Evolutionary conservation across 2,329 filamentous ascomycete genomes (phyloP), one percentile per base, ranked within the genome.

Genomic region (Pseudogymnoascus sp.): DNA sequence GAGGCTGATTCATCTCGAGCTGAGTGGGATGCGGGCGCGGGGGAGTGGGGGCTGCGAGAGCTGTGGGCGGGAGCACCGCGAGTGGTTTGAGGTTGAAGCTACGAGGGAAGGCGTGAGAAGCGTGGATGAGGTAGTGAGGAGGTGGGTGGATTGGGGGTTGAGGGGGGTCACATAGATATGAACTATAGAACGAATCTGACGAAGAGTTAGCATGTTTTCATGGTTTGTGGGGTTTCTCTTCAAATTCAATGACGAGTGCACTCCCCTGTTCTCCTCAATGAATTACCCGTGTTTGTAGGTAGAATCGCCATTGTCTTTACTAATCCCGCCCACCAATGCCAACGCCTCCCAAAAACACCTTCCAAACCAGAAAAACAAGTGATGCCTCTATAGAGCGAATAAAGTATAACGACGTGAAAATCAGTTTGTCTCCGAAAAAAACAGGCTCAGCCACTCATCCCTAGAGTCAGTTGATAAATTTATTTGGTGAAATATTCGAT

Each of bases 11-110:
- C 95, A 99, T 74, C 79, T 98, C 12, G 95, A 99, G 77, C 82
- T 98, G n/a, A 81, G 81, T 4, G 81, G 80, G 41, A 76, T 81
- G 68, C 77, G 75, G 75, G 86, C 77, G 64, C 86, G 81, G 78
- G 84, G 1, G 66, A 86, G 65, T 77, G 84, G 65, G 72, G 83
- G 84, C 61, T 99, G 95, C 71, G 80, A 81, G 4, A 83, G 86
- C 1, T 99, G 95, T 72, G 92, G 92, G 1, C 87, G 87, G 71
- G 88, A 91, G 70, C 95, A 99, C 75, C 81, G 88, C 61, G 95
- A 99, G 77, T 99, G 93, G 93, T 99, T 99, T 73, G 90, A 96
- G 76, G 87, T 97, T 1, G 86, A 90, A 66, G 90, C 90, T 0
- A 87, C 80, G 22, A 83, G 87, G 67, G 82, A 87, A 28, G 90